phyloP scores from a whole-genome alignment of 257 asterid species.

The Misopates orontium region DNA sequence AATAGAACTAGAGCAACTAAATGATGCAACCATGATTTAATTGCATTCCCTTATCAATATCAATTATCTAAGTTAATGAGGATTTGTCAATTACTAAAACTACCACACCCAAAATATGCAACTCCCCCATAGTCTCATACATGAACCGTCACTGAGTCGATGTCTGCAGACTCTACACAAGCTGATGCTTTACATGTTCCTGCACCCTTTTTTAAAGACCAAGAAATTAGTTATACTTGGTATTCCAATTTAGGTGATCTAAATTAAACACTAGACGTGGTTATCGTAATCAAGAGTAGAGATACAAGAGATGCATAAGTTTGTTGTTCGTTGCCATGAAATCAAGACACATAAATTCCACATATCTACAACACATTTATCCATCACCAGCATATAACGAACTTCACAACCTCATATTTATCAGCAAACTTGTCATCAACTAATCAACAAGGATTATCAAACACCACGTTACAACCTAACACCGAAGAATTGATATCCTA shows the following conservation, averaged over 20 bases:
- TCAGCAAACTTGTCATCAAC: not conserved
- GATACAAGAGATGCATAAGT: not conserved
- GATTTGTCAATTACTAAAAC: not conserved
- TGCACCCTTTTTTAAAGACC: not conserved
- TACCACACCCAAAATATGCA: not conserved
- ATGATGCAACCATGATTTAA: not conserved
- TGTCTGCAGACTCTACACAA: constrained; percentile 1
- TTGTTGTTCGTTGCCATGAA: not conserved
- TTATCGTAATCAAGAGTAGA: not conserved
- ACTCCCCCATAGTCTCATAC: not conserved
- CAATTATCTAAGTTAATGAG: not conserved
- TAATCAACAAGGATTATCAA: not conserved
- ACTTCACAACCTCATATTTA: not conserved
- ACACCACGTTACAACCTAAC: not conserved
- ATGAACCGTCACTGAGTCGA: not conserved
- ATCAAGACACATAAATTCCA: not conserved
- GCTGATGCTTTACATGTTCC: not conserved
- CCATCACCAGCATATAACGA: not conserved
- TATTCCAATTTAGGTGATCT: not conserved
- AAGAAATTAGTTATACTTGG: not conserved
- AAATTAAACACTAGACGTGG: not conserved
- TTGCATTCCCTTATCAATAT: not conserved
- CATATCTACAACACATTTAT: not conserved
- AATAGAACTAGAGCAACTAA: not conserved
- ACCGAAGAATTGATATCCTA: not conserved